Evolutionary conservation across 331 rosid species (phyloP).

Genomic region (Rosa hybrid): DNA sequence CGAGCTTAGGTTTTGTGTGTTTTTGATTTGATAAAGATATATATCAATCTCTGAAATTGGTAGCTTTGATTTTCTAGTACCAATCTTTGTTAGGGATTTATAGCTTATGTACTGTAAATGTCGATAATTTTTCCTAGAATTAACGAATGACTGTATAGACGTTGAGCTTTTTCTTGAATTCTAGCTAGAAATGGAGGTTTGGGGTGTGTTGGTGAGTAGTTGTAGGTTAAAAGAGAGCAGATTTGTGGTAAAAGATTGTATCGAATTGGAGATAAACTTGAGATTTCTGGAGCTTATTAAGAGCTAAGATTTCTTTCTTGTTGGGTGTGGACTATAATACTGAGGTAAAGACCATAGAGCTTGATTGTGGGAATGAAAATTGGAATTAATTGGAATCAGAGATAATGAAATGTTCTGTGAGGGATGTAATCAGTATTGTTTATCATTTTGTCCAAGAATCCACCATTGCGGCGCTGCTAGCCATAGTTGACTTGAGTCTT

Average conservation of each 20-base stretch:
- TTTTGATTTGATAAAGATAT: not conserved
- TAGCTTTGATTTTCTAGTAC: not conserved
- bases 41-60: slow-evolving; percentile 2
- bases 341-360: not conserved
- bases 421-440: not conserved
- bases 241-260: not conserved
- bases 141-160: not conserved
- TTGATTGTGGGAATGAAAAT: not conserved
- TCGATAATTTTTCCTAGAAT: not conserved
- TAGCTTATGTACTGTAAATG: not conserved
- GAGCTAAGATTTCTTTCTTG: not conserved
- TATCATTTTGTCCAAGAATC: not conserved
- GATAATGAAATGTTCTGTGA: not conserved
- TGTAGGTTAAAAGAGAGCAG: not conserved
- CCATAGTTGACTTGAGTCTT: not conserved
- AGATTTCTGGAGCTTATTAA: not conserved
- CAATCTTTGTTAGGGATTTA: not conserved
- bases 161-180: not conserved
- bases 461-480: not conserved
- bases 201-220: not conserved
- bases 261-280: not conserved
- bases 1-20: not conserved
- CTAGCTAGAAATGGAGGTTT: not conserved
- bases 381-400: not conserved
- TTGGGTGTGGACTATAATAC: not conserved